A percentile compares a stretch with the other conserved stretches of the same genome.
Conservation (phyloP, 2,329 filamentous ascomycete species). For the Ophiostoma quercus region DNA sequence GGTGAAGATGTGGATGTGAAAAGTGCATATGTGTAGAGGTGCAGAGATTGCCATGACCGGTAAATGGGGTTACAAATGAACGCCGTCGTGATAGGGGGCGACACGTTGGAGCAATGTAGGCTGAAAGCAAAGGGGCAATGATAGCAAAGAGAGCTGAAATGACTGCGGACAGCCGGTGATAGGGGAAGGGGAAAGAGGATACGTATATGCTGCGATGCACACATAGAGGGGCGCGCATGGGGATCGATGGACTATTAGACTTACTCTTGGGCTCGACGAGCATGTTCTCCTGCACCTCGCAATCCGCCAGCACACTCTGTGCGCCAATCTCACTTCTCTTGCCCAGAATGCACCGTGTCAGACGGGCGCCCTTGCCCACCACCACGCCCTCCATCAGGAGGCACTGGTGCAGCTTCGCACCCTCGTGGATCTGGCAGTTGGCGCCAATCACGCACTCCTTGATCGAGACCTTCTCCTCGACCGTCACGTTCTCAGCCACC, state of each 20-base stretch:
- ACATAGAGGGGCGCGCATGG: not conserved
- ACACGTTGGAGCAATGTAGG: not conserved
- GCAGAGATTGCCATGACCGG: not conserved
- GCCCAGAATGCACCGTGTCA: slow-evolving; percentile 84
- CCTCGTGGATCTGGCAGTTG: slow-evolving; percentile 78
- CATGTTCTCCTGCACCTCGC: slow-evolving; percentile 86
- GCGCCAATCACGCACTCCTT: slow-evolving; percentile 87
- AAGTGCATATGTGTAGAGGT: not conserved
- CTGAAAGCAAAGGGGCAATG: not conserved
- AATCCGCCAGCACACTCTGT: slow-evolving; percentile 73
- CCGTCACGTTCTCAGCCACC: slow-evolving; percentile 80
- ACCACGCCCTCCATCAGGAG: slow-evolving; percentile 88
- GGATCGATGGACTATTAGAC: slow-evolving; percentile 32
- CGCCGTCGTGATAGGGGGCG: not conserved
- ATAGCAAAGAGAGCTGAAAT: not conserved
- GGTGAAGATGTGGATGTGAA: not conserved
- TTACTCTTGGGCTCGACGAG: slow-evolving; percentile 73
- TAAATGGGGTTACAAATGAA: not conserved
- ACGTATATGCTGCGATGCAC: slow-evolving; percentile 4
- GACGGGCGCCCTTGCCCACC: slow-evolving; percentile 74
- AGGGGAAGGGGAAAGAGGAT: not conserved
- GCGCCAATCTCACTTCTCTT: slow-evolving; percentile 78
- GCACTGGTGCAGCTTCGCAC: slow-evolving; percentile 82
- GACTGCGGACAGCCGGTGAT: not conserved
- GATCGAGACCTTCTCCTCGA: slow-evolving; percentile 85